These are phyloP conservation scores for Syzygium syzygioides DNA, from an alignment of 441 rosid genomes.

Conservation along the genomic window DNA sequence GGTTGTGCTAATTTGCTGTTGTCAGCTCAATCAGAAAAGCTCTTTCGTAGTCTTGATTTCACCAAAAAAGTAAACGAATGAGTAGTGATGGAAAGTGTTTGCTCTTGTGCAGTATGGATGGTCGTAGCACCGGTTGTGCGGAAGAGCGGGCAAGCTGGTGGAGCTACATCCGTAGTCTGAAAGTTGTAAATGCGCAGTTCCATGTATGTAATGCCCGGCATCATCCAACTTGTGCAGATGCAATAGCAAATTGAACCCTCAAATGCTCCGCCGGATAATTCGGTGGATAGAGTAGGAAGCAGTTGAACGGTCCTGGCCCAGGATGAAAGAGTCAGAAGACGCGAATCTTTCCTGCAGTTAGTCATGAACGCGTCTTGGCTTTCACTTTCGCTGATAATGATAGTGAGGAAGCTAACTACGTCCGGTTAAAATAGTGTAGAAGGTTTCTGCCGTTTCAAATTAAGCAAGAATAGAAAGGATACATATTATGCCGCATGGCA, in stretches of 20 bases:
- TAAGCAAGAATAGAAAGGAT: background rate
- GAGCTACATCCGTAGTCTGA: slow-evolving; percentile 22
- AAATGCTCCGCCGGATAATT: background rate
- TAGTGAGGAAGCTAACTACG: background rate
- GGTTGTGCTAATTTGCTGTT: background rate
- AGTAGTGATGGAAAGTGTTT: background rate
- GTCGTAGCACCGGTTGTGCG: slow-evolving; percentile 66
- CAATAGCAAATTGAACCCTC: background rate
- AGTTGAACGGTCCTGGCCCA: background rate
- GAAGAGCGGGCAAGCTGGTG: slow-evolving; percentile 39
- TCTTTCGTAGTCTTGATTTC: background rate
- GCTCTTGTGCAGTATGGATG: slow-evolving; percentile 79
- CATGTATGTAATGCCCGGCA: background rate
- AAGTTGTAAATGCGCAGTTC: background rate
- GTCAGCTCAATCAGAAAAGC: background rate
- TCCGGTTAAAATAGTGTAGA: background rate
- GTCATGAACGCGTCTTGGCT: background rate
- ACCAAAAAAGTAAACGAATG: background rate
- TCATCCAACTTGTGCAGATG: background rate
- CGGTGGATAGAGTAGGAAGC: background rate
- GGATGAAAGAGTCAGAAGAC: background rate
- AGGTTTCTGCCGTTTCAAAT: background rate
- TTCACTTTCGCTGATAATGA: background rate
- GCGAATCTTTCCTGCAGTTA: background rate
- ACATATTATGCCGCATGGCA: background rate